Conservation (phyloP, 2,329 filamentous ascomycete genomes). For the Podosphaera fusca region DNA sequence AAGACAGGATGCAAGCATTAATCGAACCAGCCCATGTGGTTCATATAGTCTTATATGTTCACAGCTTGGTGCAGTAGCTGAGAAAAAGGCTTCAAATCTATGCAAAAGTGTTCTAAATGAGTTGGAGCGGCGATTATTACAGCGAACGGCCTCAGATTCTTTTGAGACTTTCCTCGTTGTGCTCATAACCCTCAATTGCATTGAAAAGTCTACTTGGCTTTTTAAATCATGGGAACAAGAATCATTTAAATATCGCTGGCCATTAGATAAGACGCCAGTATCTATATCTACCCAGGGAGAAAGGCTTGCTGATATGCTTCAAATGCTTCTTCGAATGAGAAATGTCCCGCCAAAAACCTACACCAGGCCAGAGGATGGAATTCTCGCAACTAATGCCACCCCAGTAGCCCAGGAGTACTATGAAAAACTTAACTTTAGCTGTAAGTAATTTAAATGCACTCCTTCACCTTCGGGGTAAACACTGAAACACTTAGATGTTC, state of each 20-base stretch:
- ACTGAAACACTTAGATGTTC: conserved; percentile 6
- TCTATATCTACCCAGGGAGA: conserved; percentile 35
- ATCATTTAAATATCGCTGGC: conserved; percentile 28
- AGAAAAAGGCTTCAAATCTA: conserved; percentile 36
- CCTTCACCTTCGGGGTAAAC: too few species aligned
- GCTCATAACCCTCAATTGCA: conserved; percentile 38
- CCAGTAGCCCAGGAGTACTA: conserved; percentile 28
- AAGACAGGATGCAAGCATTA: conserved; percentile 9
- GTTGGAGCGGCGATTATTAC: conserved; percentile 36
- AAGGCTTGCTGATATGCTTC: conserved; percentile 31
- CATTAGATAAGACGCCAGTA: conserved; percentile 31
- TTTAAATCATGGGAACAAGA: conserved; percentile 46
- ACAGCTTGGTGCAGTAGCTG: conserved; percentile 40
- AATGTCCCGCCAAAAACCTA: conserved; percentile 32
- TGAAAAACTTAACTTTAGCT: conserved; percentile 29
- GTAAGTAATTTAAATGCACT: conserved; percentile 21
- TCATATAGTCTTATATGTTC: conserved; percentile 35
- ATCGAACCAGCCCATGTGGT: conserved; percentile 4
- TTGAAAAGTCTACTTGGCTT: conserved; percentile 45
- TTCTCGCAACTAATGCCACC: conserved; percentile 17
- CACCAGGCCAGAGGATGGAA: conserved; percentile 21
- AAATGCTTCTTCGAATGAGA: conserved; percentile 38
- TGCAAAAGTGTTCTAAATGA: conserved; percentile 33
- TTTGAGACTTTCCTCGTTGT: conserved; percentile 39
- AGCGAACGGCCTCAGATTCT: conserved; percentile 34